Base-by-base conservation (phyloP, 805 yeast species). In the Candida multigemmis region DNA sequence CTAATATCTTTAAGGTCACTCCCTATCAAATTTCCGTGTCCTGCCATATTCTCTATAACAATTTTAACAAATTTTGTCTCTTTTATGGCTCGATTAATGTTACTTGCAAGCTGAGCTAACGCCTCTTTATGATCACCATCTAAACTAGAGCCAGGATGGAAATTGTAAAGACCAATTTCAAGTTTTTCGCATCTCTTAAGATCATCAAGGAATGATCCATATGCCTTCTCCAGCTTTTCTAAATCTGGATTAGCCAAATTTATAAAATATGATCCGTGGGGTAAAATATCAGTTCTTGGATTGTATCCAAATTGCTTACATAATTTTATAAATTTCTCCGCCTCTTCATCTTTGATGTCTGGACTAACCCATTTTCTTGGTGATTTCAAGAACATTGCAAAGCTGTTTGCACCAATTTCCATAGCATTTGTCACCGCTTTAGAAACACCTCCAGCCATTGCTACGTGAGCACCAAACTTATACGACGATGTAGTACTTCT, bases 31-130 rank as follows among this genome's bases (percentile, higher is more conserved):
- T 82, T 79, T 3, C 95, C 96, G 41, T 85, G 93, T 7, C 98
- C 98, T 2, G 98, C 96, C 98, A 91, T 91, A 46, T 89, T 91
- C 46, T 91, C 98, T 33, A 91, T 65, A 8, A 91, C 93, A 23
- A 91, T 76, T 44, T 79, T 87, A 17, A 91, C 97, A 46, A 74
- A 78, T 5, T 56, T 42, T 0, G 98, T 91, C 31, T 73, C 74
- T 14, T 54, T 53, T 25, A 82, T 77, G 4, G 94, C 96, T 24
- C 56, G 65, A 50, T 91, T 89, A 36, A 91, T 77, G 39, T 80
- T 79, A 14, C 64, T 61, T 0, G 97, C 97, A 37, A 91, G 59
- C 32, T 75, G 71, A 27, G 54, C 56, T 20, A 87, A 53, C 1
- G 93, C 85, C 12, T 60, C 69, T 4, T 52, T 46, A 43, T 78